These are phyloP conservation scores for Phialocephala sp. DNA, from an alignment of 2,329 filamentous ascomycete species.

Conservation along the genomic window DNA sequence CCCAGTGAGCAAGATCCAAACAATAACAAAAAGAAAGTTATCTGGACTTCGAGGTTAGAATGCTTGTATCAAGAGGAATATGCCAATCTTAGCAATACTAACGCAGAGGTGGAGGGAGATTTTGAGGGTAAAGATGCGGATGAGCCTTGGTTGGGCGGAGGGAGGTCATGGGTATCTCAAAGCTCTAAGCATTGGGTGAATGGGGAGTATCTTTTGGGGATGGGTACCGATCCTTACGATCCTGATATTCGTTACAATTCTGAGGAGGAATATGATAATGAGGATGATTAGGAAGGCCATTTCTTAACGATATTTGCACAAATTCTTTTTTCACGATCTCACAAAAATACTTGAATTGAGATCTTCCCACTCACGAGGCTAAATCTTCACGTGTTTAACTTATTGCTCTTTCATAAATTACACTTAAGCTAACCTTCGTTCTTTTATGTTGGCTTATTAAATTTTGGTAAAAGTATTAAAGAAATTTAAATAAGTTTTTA, in stretches of 20 bases:
- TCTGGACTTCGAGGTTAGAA: constrained; percentile 22
- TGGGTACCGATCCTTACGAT: constrained; percentile 6
- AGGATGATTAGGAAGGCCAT: too few relatives aligned
- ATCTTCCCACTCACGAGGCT: too few relatives aligned
- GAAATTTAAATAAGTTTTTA: too few relatives aligned
- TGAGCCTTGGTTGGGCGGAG: constrained; percentile 16
- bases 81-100: not conserved
- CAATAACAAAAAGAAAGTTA: constrained; percentile 13
- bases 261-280: not conserved
- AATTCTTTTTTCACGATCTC: too few relatives aligned
- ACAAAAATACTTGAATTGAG: too few relatives aligned
- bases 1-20: constrained; percentile 1
- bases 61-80: constrained; percentile 19
- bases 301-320: too few relatives aligned
- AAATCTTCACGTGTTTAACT: too few relatives aligned
- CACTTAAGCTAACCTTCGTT: too few relatives aligned
- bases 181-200: constrained; percentile 1
- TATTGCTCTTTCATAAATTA: too few relatives aligned
- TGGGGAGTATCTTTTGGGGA: constrained; percentile 10
- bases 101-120: constrained; percentile 3
- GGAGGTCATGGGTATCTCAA: constrained; percentile 11
- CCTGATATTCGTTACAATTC: not conserved
- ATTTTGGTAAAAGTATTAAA: too few relatives aligned
- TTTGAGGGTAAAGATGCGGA: constrained; percentile 18
- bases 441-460: too few relatives aligned